These are phyloP conservation scores for Lipomyces kockii DNA, from an alignment of 805 yeast genomes.

Conservation along the genomic window DNA sequence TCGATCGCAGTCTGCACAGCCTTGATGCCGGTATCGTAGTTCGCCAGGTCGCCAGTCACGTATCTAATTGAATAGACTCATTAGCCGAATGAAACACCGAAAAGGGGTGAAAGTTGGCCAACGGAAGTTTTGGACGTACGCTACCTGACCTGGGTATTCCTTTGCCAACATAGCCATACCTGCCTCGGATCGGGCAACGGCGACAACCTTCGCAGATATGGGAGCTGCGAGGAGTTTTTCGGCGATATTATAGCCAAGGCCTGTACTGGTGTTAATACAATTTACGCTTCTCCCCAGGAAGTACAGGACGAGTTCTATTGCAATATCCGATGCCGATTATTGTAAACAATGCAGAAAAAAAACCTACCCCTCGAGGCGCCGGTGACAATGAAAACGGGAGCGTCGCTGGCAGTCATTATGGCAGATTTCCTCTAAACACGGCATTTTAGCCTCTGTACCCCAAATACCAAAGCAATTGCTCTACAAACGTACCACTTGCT, in stretches of 20 bases:
- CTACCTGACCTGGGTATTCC: conserved; percentile 47
- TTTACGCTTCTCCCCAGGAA: not conserved
- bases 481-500: not conserved
- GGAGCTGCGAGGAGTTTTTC: conserved; percentile 50
- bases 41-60: conserved; percentile 60
- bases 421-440: not conserved
- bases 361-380: conserved; percentile 47
- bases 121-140: conserved; percentile 33
- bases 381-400: conserved; percentile 43
- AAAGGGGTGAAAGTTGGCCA: not conserved
- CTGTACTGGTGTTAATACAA: conserved; percentile 42
- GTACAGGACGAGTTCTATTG: not conserved
- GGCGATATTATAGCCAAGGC: conserved; percentile 83
- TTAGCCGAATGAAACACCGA: conserved; percentile 1
- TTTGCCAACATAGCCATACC: conserved; percentile 52
- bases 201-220: conserved; percentile 56
- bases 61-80: conserved; percentile 32
- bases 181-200: conserved; percentile 69
- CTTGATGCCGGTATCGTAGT: conserved; percentile 44
- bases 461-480: not conserved
- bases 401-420: conserved; percentile 13
- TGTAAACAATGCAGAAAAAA: not conserved
- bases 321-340: not conserved
- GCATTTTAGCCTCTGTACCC: not conserved
- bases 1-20: conserved; percentile 52